Percentiles rank a stretch among this genome's conserved stretches.
Conservation (phyloP, 371 early-diverging fungal species). For the Conidiobolus incongruus region DNA sequence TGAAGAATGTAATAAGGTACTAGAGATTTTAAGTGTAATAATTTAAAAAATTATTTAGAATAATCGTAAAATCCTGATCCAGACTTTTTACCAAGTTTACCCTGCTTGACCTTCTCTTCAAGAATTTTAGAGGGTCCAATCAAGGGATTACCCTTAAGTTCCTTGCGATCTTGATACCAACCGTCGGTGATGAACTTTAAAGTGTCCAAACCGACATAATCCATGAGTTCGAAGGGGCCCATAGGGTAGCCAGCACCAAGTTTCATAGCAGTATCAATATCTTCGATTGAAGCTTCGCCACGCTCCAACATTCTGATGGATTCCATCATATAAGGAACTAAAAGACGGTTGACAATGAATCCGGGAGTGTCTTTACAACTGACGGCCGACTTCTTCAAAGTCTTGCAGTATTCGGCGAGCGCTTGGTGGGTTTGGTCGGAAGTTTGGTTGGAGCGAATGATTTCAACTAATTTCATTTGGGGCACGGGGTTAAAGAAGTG, state of each 20-base stretch:
- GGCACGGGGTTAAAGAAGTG: conserved; percentile 97
- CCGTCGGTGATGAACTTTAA: conserved; percentile 84
- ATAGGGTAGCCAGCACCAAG: conserved; percentile 95
- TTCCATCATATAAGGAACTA: conserved; percentile 93
- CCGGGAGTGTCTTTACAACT: conserved; percentile 94
- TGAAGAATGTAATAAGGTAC: too few relatives aligned
- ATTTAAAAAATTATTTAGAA: conserved; percentile 6
- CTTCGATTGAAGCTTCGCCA: conserved; percentile 64
- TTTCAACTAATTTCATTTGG: conserved; percentile 92
- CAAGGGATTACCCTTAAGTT: conserved; percentile 45
- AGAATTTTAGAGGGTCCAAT: conserved; percentile 40
- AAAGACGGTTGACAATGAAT: conserved; percentile 87
- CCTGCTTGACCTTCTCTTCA: conserved; percentile 48
- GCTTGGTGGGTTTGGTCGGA: conserved; percentile 26
- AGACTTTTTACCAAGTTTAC: conserved; percentile 67
- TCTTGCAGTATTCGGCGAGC: conserved; percentile 36
- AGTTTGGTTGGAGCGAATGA: conserved; percentile 51
- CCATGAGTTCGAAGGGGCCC: conserved; percentile 89
- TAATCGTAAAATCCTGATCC: conserved; percentile 83
- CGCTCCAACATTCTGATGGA: conserved; percentile 74
- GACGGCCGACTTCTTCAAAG: conserved; percentile 69
- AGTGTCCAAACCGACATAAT: conserved; percentile 91
- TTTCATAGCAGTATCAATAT: conserved; percentile 93
- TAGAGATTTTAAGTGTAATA: too few relatives aligned
- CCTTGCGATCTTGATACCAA: conserved; percentile 32